Conservation (phyloP, 2,329 filamentous ascomycete genomes). For the Aspergillus uvarum region DNA sequence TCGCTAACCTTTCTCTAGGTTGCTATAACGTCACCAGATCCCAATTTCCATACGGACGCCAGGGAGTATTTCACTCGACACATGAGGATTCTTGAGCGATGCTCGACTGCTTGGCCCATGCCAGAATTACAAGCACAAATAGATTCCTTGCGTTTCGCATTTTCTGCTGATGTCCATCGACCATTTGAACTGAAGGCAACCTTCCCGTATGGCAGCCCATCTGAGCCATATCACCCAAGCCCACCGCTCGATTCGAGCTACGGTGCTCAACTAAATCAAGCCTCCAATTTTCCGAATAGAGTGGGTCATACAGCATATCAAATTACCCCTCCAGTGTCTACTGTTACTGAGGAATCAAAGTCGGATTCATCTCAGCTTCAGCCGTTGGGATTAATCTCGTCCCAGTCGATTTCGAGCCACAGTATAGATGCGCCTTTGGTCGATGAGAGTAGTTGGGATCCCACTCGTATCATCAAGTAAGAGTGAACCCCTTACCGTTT, state of each 20-base stretch:
- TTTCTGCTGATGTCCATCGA: constrained; percentile 80
- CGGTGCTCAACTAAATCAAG: constrained; percentile 52
- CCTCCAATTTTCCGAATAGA: constrained; percentile 46
- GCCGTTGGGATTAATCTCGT: constrained; percentile 51
- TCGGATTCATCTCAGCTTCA: constrained; percentile 73
- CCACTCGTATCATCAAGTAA: constrained; percentile 85
- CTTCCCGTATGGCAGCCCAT: constrained; percentile 83
- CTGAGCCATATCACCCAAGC: constrained; percentile 61
- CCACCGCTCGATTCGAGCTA: constrained; percentile 55
- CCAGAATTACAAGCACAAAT: constrained; percentile 88
- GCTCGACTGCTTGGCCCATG: constrained; percentile 80
- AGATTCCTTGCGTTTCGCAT: constrained; percentile 82
- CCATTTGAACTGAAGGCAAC: constrained; percentile 85
- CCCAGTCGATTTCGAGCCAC: constrained; percentile 38
- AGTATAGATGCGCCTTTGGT: constrained; percentile 58
- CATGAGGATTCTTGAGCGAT: constrained; percentile 89
- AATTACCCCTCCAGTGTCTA: constrained; percentile 77
- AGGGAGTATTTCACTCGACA: constrained; percentile 87
- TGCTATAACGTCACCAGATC: constrained; percentile 88
- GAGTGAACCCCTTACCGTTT: constrained; percentile 31
- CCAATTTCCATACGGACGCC: constrained; percentile 79
- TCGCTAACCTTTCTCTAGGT: constrained; percentile 56
- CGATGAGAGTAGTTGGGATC: constrained; percentile 76
- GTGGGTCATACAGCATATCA: constrained; percentile 61
- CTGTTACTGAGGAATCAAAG: constrained; percentile 70